Evolutionary conservation across 108 stramenopile genomes (phyloP), one percentile per base, ranked within the genome.

Genomic region (Cafeteria roenbergensis): DNA sequence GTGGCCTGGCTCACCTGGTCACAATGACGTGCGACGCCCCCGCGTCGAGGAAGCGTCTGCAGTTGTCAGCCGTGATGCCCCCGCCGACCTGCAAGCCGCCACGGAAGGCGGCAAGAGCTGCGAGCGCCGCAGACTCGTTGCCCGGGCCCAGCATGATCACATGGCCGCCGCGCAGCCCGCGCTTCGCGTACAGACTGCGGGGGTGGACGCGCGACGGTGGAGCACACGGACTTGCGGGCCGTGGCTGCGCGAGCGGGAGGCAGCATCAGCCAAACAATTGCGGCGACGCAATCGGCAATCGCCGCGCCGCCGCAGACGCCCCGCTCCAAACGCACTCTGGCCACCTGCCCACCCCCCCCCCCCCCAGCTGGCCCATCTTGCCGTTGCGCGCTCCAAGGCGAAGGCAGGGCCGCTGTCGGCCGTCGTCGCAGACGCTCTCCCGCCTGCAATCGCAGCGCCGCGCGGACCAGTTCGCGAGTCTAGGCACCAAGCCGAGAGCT

Each of bases 21-120:
- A 97, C 92, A 70, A 97, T 97, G 28, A 97, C 87, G 69, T 97
- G 93, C 1, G 84, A 85, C 8, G 95, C 95, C 0, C 80, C 92
- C 4, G 80, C 74, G 0, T 90, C 84, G 27, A 97, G 48, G 85
- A 90, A 97, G 56, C 82, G 69, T 24, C 50, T 34, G 0, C 91
- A 91, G 62, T 90, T 94, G 1, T 80, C 69, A 25, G 86, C 67
- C 9, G 83, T 90, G 29, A 97, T 80, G 31, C 94, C 96, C 0
- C 96, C 95, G 31, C 96, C 96, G 38, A 97, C 79, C 59, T 97
- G 96, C 9, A 97, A 67, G 0, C 88, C 89, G 25, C 84, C 69
- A 6, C 92, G 94, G 55, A 85, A 95, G 9, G 88, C 90, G 24
- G 55, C 20, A 29, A 94, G 70, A 0, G 93, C 94, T 21, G 73